Evolutionary conservation across 169 alveolate genomes (phyloP).

Genomic region (Eimeria acervulina): DNA sequence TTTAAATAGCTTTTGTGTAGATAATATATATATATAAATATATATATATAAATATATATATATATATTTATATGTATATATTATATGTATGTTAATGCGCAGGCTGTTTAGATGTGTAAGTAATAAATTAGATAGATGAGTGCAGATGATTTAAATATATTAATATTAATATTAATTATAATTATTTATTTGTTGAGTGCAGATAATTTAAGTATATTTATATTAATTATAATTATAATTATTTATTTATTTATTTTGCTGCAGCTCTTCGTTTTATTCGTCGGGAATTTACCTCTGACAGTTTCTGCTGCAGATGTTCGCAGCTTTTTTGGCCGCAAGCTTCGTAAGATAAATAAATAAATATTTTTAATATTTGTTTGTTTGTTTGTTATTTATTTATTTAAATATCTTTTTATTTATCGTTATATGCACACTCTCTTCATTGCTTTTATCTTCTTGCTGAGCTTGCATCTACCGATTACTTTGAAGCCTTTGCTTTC

Average conservation of each 20-base stretch:
- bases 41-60: too few species aligned
- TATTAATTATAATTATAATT: background rate
- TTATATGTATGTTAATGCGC: too few species aligned
- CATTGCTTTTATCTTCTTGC: background rate
- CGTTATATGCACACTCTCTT: too few species aligned
- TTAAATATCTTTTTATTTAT: background rate
- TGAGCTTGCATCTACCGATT: too few species aligned
- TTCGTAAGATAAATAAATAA: background rate
- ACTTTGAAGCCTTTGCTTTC: background rate
- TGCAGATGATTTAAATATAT: too few species aligned
- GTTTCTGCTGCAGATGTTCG: background rate
- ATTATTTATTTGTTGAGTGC: background rate
- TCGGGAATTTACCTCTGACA: slow-evolving; percentile 26
- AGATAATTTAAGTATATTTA: background rate
- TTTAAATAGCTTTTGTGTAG: too few species aligned
- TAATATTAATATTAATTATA: background rate
- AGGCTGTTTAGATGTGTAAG: too few species aligned
- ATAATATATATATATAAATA: too few species aligned
- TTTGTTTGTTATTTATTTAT: background rate
- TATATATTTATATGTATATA: too few species aligned
- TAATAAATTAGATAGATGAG: too few species aligned
- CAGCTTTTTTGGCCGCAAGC: slow-evolving; percentile 1
- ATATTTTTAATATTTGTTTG: too few species aligned
- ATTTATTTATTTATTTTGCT: background rate
- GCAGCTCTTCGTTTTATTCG: background rate